These are phyloP conservation scores for Achaetomium macrosporum DNA, from an alignment of 2,329 filamentous ascomycete species.

Conservation along the genomic window DNA sequence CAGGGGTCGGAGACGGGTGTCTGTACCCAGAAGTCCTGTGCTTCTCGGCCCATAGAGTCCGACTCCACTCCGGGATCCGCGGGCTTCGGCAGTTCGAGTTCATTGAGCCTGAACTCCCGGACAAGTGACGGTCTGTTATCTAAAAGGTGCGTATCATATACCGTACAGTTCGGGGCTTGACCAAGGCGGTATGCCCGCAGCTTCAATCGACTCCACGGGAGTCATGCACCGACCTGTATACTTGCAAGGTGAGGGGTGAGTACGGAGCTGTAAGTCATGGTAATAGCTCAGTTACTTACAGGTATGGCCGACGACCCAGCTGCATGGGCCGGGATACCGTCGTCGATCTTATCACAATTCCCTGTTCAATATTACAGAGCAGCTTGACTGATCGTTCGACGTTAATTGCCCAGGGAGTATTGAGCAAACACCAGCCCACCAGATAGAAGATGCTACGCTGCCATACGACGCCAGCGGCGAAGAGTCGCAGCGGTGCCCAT, in stretches of 20 bases:
- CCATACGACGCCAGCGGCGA: constrained; percentile 12
- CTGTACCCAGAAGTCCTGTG: not conserved
- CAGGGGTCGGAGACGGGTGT: not conserved
- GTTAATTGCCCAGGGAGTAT: constrained; percentile 12
- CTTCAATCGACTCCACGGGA: not conserved
- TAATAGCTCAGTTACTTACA: not conserved
- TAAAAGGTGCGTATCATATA: not conserved
- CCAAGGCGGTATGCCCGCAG: not conserved
- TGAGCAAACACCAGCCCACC: constrained; percentile 5
- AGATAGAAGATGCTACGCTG: constrained; percentile 9
- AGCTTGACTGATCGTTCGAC: constrained; percentile 10
- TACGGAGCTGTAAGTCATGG: not conserved
- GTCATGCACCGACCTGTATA: not conserved
- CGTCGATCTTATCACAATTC: constrained; percentile 25
- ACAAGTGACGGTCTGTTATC: too few species aligned
- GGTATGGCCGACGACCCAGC: constrained; percentile 1
- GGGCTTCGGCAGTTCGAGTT: constrained; percentile 18
- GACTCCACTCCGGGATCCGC: constrained; percentile 13
- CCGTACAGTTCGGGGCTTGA: not conserved
- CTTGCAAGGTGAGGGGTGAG: too few species aligned
- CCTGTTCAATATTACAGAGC: constrained; percentile 20
- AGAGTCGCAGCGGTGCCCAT: constrained; percentile 5
- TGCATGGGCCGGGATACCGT: constrained; percentile 16
- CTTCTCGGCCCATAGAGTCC: not conserved
- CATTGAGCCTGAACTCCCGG: not conserved